Conservation (phyloP, 2,329 filamentous ascomycete genomes). For the Scopulariopsis brevicaulis region DNA sequence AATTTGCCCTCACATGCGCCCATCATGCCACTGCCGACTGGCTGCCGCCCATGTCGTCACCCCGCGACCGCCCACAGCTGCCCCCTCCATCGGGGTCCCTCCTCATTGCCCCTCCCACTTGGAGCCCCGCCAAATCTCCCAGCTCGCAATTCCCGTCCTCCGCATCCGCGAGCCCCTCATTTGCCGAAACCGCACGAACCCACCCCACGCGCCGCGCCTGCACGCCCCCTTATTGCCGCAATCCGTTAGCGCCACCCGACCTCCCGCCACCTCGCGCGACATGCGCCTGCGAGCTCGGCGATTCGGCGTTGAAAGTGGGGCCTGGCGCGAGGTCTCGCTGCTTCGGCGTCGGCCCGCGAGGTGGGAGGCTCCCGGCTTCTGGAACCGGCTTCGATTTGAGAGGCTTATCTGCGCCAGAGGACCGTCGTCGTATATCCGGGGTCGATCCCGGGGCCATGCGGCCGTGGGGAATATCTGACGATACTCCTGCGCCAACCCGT, state of each 20-base stretch:
- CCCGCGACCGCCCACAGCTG: not conserved
- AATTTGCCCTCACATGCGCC: not conserved
- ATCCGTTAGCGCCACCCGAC: not conserved
- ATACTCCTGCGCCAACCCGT: too few relatives aligned
- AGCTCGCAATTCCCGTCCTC: not conserved
- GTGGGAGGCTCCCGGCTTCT: not conserved
- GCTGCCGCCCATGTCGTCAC: not conserved
- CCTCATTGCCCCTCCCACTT: not conserved
- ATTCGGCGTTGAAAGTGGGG: not conserved
- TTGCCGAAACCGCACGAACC: not conserved
- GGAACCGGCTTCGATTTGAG: not conserved
- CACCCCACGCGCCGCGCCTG: not conserved
- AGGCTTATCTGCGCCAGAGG: not conserved
- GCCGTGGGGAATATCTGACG: too few relatives aligned
- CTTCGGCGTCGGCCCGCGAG: not conserved
- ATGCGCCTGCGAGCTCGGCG: not conserved
- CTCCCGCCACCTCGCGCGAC: not conserved
- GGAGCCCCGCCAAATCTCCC: not conserved
- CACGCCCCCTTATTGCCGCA: not conserved
- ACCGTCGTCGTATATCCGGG: not conserved
- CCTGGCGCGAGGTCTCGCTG: not conserved
- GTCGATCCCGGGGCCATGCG: not conserved
- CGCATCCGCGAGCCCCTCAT: not conserved
- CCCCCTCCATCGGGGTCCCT: not conserved
- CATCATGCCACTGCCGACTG: not conserved